Evolutionary conservation across 1,284 basidiomycete genomes (phyloP), one percentile per base, ranked within the genome.

Genomic region (Microbotryum scabiosae): DNA sequence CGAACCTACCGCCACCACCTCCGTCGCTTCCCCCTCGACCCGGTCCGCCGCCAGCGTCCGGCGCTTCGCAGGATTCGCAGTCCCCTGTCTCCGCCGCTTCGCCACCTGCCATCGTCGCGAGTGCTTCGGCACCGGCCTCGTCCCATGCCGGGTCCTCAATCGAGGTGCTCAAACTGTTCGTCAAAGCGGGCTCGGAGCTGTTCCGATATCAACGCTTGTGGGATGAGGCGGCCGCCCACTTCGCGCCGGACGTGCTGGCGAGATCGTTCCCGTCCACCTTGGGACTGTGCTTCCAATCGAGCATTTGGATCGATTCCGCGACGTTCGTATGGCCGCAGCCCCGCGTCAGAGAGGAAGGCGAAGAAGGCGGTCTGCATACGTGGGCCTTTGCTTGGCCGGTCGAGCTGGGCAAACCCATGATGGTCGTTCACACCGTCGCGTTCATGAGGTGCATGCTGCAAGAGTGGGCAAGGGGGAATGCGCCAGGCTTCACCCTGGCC

Each of bases 131-230:
- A 12, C 50, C 46, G 45, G 23, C 26, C 55, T 2, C 14, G 14
- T 25, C 43, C n/a, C 41, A 45, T 46, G 49, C 26, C 50, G 59
- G 50, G 20, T 41, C 57, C 30, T 44, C 48, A 30, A 44, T 46
- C 23, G 64, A 66, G 23, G 57, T 65, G 20, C 43, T 66, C 25
- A 51, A 56, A 6, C 46, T 48, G 10, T 66, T 63, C 51, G 44
- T 59, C n/a, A 45, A 49, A 28, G 61, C 64, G 26, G 54, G 56
- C 20, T 57, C 64, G 8, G 64, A 63, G 16, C 51, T 66, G 36
- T 68, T 68, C 48, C 50, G 57, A 16, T 52, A 30, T 25, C 60
- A 63, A 18, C 57, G 60, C 28, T 57, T 66, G 3, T 65, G 60
- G 61, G 64, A 63, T 45, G 55, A 63, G 16, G 56, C 59, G 1